phyloP scores from a whole-genome alignment of 2,329 filamentous ascomycete species.

The Plectosphaerella plurivora region DNA sequence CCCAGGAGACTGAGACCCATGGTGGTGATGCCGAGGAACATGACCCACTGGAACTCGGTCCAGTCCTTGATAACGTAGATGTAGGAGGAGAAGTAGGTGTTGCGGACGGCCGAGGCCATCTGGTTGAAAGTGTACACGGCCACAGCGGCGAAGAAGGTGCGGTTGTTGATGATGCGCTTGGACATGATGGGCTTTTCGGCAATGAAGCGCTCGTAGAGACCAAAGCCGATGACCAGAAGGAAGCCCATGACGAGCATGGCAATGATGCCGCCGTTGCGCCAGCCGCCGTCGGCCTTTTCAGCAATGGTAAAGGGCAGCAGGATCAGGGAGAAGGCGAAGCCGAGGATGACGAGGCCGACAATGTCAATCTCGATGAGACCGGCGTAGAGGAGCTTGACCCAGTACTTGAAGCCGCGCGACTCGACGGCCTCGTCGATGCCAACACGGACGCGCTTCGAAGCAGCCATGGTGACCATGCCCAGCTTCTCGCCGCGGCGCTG shows the following conservation, averaged over 20 bases:
- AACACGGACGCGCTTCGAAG: constrained; percentile 28
- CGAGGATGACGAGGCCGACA: constrained; percentile 52
- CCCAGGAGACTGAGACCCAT: constrained; percentile 31
- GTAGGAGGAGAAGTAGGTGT: constrained; percentile 31
- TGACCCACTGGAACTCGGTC: constrained; percentile 34
- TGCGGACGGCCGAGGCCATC: constrained; percentile 27
- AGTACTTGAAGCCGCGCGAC: constrained; percentile 11
- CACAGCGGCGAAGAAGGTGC: constrained; percentile 22
- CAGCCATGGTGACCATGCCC: constrained; percentile 39
- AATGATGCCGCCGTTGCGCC: constrained; percentile 25
- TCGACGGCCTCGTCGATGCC: constrained; percentile 9
- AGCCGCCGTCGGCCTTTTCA: constrained; percentile 24
- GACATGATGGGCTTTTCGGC: constrained; percentile 27
- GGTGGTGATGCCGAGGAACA: constrained; percentile 33
- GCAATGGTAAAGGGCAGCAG: constrained; percentile 59
- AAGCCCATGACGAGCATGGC: constrained; percentile 18
- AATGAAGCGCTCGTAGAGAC: constrained; percentile 26
- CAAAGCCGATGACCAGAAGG: constrained; percentile 23
- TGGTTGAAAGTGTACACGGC: constrained; percentile 27
- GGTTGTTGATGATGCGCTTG: constrained; percentile 23
- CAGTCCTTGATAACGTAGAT: constrained; percentile 35
- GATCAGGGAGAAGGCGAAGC: constrained; percentile 53
- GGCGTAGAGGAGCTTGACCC: constrained; percentile 14
- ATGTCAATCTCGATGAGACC: constrained; percentile 57
- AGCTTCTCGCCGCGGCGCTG: constrained; percentile 51